Base-by-base conservation (phyloP, 257 asterid species). In the Penstemon barbatus region DNA sequence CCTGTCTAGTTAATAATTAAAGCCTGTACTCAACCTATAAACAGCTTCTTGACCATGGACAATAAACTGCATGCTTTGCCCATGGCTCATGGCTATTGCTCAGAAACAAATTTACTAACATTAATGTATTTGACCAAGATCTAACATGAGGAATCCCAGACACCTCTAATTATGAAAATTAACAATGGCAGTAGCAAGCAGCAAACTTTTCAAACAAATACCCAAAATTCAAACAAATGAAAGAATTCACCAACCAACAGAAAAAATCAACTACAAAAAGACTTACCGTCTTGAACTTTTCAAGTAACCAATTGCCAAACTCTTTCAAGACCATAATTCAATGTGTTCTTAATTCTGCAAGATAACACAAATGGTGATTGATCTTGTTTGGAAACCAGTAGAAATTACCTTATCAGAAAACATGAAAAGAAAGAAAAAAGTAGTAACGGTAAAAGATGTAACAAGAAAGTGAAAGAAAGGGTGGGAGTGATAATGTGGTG, bases 281-380 rank as follows among this genome's bases (percentile, higher is more conserved):
- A 68, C 88, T 79, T 79, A 91, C 99, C 99, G 78, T 81, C 99
- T 86, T 36, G 99, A 94, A 71, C 97, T 87, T 82, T 84, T 94
- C 70, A 86, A 86, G 89, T 81, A 91, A 70, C 99, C 99, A 68
- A 91, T 79, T 39, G 97, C 91, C 99, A 94, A 74, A 94, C 99
- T 84, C 99, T 84, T 79, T 94, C 99, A 83, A 94, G 94, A 52
- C 98, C 92, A 85, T 94, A 94, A 78, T 94, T 94, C 81, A 94
- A 74, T n/a, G 99, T 94, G 78, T 91, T 94, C 76, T 94, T 98
- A 68, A 89, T 92, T 72, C 99, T 94, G 98, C 83, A 76, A 59
- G 68, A 68, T 46, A 61, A 72, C 39, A 71, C 25, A 65, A 68
- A 69, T 25, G 33, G 68, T 77, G 59, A 73, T 66, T 59, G 46